Conservation (phyloP, 2,329 filamentous ascomycete species). For the Talaromyces marneffei region DNA sequence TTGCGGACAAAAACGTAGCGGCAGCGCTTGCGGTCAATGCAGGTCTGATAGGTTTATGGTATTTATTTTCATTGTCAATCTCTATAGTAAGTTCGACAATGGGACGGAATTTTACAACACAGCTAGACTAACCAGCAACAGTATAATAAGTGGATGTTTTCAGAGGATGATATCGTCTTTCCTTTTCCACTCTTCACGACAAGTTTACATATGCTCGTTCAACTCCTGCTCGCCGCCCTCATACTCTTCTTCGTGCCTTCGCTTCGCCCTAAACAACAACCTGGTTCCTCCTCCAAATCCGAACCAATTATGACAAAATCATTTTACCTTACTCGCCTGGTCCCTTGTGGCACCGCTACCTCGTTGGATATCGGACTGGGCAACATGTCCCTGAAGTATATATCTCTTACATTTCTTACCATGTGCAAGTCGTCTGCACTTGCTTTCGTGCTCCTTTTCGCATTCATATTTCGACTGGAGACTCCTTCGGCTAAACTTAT, state of each 20-base stretch:
- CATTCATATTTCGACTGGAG: constrained; percentile 89
- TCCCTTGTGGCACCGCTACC: constrained; percentile 85
- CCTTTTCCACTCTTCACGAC: constrained; percentile 94
- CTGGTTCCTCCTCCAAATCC: constrained; percentile 38
- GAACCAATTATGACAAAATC: constrained; percentile 69
- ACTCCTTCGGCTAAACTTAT: constrained; percentile 79
- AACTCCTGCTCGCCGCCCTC: constrained; percentile 71
- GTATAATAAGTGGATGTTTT: constrained; percentile 99
- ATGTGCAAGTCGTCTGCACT: constrained; percentile 99
- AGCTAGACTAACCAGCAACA: constrained; percentile 30
- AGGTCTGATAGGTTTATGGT: constrained; percentile 83
- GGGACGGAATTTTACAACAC: constrained; percentile 3
- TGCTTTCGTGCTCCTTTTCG: constrained; percentile 90
- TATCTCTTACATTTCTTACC: constrained; percentile 94
- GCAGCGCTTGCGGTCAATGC: constrained; percentile 66
- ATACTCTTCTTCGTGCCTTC: constrained; percentile 79
- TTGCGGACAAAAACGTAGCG: constrained; percentile 66
- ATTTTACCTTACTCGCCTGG: constrained; percentile 89
- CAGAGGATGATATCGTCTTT: constrained; percentile 76
- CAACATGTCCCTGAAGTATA: constrained; percentile 93
- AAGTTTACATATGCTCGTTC: constrained; percentile 89
- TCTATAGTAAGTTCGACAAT: constrained; percentile 62
- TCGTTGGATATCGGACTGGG: constrained; percentile 93
- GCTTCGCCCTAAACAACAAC: constrained; percentile 59
- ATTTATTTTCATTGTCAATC: constrained; percentile 85